Conservation (phyloP, 208 protist species). For the Acanthamoeba culbertsoni region DNA sequence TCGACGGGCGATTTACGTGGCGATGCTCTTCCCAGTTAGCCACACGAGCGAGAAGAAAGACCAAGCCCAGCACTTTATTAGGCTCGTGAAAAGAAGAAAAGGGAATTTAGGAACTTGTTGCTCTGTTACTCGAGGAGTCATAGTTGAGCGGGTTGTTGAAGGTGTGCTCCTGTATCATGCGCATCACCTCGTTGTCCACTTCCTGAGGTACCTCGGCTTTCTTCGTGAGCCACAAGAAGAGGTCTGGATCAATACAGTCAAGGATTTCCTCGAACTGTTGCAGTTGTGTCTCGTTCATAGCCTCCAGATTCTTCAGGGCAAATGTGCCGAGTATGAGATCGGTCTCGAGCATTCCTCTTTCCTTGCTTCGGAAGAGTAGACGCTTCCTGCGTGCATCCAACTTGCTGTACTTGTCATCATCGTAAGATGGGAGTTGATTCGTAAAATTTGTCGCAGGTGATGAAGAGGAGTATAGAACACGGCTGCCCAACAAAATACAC, state of each 20-base stretch:
- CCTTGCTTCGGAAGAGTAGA: conserved; percentile 66
- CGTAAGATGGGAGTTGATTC: conserved; percentile 17
- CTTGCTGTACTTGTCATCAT: background rate
- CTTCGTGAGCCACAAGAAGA: conserved; percentile 65
- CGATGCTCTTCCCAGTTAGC: too few species aligned
- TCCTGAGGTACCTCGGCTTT: conserved; percentile 52
- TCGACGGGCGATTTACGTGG: too few species aligned
- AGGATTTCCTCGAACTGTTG: conserved; percentile 63
- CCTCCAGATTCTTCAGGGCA: conserved; percentile 51
- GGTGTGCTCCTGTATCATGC: conserved; percentile 63
- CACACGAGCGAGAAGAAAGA: too few species aligned
- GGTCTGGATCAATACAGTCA: conserved; percentile 65
- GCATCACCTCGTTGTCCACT: conserved; percentile 63
- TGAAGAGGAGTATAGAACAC: background rate
- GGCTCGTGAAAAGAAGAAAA: too few species aligned
- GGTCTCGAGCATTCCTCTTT: conserved; percentile 74
- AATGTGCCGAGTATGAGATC: conserved; percentile 72
- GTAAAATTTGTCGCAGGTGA: background rate
- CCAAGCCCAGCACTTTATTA: too few species aligned
- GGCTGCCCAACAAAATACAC: background rate
- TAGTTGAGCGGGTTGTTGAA: conserved; percentile 65
- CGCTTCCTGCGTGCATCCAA: conserved; percentile 62
- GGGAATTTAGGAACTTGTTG: background rate
- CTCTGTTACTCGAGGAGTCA: background rate
- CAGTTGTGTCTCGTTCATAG: conserved; percentile 55